phyloP scores from a whole-genome alignment of 345 rosid species.

The Odontarrhena argentea region DNA sequence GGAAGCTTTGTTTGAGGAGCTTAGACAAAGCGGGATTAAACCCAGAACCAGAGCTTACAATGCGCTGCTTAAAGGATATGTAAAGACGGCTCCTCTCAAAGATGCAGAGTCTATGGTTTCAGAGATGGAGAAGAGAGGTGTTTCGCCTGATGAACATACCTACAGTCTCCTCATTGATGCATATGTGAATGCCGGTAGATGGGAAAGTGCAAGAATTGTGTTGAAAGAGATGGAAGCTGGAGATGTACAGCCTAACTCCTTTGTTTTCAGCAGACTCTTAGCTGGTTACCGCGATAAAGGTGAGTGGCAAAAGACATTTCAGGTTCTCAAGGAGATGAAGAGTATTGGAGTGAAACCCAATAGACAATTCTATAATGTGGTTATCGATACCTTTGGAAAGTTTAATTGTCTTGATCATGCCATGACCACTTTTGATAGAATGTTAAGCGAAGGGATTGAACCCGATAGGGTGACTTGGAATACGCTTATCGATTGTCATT shows the following conservation, averaged over 20 bases:
- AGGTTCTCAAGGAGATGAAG: slow-evolving; percentile 91
- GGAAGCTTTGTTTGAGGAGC: slow-evolving; percentile 92
- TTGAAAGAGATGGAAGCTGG: slow-evolving; percentile 92
- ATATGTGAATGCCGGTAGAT: slow-evolving; percentile 81
- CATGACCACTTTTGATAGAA: slow-evolving; percentile 75
- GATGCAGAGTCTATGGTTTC: slow-evolving; percentile 81
- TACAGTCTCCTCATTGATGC: slow-evolving; percentile 89
- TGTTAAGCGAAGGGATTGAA: slow-evolving; percentile 76
- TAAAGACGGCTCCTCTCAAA: slow-evolving; percentile 65
- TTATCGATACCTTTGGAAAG: slow-evolving; percentile 95
- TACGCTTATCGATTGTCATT: slow-evolving; percentile 88
- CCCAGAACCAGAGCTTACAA: slow-evolving; percentile 83
- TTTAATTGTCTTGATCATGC: slow-evolving; percentile 90
- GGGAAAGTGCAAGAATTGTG: slow-evolving; percentile 94
- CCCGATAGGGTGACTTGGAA: slow-evolving; percentile 94
- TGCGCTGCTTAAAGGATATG: slow-evolving; percentile 86
- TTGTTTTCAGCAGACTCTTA: slow-evolving; percentile 76
- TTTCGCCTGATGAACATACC: slow-evolving; percentile 80
- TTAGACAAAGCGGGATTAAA: slow-evolving; percentile 71
- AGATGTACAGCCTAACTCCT: slow-evolving; percentile 69
- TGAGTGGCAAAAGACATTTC: slow-evolving; percentile 93
- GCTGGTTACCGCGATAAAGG: slow-evolving; percentile 86
- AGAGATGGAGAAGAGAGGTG: slow-evolving; percentile 89
- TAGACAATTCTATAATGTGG: slow-evolving; percentile 84
- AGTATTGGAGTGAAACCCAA: slow-evolving; percentile 79